Percentiles rank a stretch among this genome's conserved stretches.
These are phyloP conservation scores for Neofusicoccum umdonicola DNA, from an alignment of 2,329 filamentous ascomycete genomes.

Conservation along the genomic window DNA sequence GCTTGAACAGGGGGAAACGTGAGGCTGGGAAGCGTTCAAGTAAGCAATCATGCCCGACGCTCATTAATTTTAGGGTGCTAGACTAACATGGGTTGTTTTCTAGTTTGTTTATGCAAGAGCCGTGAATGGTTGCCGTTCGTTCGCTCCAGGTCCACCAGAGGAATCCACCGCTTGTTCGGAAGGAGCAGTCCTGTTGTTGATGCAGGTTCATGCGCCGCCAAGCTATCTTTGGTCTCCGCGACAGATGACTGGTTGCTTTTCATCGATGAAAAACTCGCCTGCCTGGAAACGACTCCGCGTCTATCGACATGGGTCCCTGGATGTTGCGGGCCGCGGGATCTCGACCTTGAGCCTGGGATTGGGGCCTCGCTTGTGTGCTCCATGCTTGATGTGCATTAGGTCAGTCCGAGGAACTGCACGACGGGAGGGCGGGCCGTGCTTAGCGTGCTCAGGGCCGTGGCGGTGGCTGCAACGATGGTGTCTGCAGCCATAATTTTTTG, in stretches of 20 bases:
- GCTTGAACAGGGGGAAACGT: neutral
- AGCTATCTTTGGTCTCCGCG: neutral
- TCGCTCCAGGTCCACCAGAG: neutral
- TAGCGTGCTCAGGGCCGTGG: slow-evolving; percentile 3
- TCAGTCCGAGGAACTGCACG: neutral
- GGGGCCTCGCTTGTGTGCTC: neutral
- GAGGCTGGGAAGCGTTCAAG: neutral
- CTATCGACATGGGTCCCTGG: neutral
- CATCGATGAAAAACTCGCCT: neutral
- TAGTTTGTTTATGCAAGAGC: neutral
- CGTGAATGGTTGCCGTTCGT: neutral
- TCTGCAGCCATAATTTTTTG: slow-evolving; percentile 8
- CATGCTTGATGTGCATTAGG: neutral
- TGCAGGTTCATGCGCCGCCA: neutral
- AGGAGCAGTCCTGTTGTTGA: neutral
- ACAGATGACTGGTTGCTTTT: neutral
- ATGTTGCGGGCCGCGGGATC: neutral
- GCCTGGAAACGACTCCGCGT: neutral
- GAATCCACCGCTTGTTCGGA: neutral
- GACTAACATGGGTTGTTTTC: neutral
- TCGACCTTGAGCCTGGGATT: neutral
- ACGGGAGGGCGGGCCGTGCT: slow-evolving; percentile 1
- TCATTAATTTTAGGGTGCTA: neutral
- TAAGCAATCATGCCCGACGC: neutral
- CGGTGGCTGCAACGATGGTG: neutral